phyloP scores from a whole-genome alignment of 257 asterid species.

The Thymus quinquecostatus region DNA sequence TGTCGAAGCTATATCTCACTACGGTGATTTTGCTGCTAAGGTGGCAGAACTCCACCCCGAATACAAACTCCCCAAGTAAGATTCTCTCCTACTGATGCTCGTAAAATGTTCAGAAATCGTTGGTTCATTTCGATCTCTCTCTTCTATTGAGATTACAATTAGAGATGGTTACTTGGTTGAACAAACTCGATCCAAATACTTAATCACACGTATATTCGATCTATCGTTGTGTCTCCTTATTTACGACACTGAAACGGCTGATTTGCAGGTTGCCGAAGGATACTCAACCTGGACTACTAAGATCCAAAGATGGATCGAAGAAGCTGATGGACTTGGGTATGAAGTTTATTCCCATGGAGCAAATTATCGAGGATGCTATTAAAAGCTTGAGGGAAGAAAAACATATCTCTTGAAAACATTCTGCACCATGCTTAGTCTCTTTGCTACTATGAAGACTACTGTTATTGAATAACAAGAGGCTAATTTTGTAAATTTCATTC shows the following conservation, averaged over 20 bases:
- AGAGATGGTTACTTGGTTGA: too few relatives aligned
- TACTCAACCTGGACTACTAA: constrained; percentile 70
- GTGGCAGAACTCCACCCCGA: constrained; percentile 78
- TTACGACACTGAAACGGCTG: background rate
- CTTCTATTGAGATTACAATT: background rate
- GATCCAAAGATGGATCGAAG: constrained; percentile 64
- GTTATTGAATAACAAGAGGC: background rate
- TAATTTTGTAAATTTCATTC: too few relatives aligned
- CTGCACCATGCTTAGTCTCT: background rate
- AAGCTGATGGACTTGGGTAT: constrained; percentile 77
- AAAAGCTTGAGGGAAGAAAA: constrained; percentile 77
- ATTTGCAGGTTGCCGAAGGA: constrained; percentile 69
- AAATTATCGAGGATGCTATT: constrained; percentile 73
- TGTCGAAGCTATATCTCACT: constrained; percentile 73
- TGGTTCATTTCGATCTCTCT: background rate
- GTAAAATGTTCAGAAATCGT: background rate
- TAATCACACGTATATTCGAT: too few relatives aligned
- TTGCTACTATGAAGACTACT: background rate
- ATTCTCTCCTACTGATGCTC: constrained; percentile 20
- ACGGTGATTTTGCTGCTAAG: constrained; percentile 79
- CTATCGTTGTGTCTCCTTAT: too few relatives aligned
- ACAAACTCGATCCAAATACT: too few relatives aligned
- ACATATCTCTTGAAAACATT: constrained; percentile 44
- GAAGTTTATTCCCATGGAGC: constrained; percentile 71
- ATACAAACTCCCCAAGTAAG: constrained; percentile 70